These are phyloP conservation scores for Myxozyma udenii DNA, from an alignment of 805 yeast genomes.

Conservation along the genomic window DNA sequence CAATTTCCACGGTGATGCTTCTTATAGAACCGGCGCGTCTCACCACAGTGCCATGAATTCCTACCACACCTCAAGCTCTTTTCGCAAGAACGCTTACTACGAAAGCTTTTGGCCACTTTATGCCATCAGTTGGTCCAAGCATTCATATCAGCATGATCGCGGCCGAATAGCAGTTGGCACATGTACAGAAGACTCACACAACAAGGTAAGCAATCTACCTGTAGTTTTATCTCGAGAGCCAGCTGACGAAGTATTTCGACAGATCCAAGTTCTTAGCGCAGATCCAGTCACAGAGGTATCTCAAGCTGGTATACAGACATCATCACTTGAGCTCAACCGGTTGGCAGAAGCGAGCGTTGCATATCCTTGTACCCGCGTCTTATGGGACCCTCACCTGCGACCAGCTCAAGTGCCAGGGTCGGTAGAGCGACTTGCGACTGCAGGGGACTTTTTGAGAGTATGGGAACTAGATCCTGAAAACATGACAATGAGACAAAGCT, in stretches of 20 bases:
- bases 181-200: conserved; percentile 71
- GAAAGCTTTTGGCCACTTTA: conserved; percentile 52
- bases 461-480: conserved; percentile 50
- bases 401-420: conserved; percentile 29
- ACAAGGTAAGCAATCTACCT: conserved; percentile 45
- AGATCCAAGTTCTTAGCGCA: conserved; percentile 35
- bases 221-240: not conserved
- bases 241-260: not conserved
- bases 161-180: conserved; percentile 68
- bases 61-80: not conserved
- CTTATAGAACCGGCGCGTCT: not conserved
- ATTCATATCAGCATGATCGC: conserved; percentile 36
- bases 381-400: conserved; percentile 60
- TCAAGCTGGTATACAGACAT: conserved; percentile 33
- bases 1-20: not conserved
- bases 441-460: conserved; percentile 68
- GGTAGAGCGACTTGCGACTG: conserved; percentile 56
- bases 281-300: conserved; percentile 11
- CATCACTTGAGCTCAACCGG: conserved; percentile 44
- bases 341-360: conserved; percentile 54
- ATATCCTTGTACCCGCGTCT: conserved; percentile 67
- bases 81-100: conserved; percentile 41
- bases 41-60: not conserved
- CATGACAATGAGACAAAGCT: conserved; percentile 41
- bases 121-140: conserved; percentile 51